Percentiles rank a stretch among this genome's conserved stretches.
Conservation (phyloP, 352 stramenopile species). For the Globisporangium spinosum region DNA sequence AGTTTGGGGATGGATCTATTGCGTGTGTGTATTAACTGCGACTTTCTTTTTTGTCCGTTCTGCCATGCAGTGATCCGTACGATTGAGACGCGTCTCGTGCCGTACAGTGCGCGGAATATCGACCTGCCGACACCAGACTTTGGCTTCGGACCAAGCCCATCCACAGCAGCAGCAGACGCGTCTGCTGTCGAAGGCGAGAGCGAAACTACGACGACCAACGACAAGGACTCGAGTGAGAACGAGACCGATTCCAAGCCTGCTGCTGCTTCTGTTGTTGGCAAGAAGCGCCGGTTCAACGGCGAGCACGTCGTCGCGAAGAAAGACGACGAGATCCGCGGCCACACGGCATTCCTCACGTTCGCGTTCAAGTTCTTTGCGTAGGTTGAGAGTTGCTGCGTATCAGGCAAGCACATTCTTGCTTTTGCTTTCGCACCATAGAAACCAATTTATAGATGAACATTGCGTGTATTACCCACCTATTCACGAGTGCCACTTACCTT, state of each 20-base stretch:
- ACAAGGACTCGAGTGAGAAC: slow-evolving; percentile 22
- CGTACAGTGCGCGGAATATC: slow-evolving; percentile 65
- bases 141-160: slow-evolving; percentile 27
- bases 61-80: slow-evolving; percentile 63
- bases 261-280: slow-evolving; percentile 7
- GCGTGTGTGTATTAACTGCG: neutral
- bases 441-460: slow-evolving; percentile 1
- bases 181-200: slow-evolving; percentile 21
- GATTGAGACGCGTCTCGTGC: slow-evolving; percentile 92
- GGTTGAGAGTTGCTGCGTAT: neutral
- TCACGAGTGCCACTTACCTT: neutral
- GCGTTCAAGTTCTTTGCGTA: slow-evolving; percentile 79
- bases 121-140: slow-evolving; percentile 73
- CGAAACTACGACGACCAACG: slow-evolving; percentile 8
- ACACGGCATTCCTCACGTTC: slow-evolving; percentile 87
- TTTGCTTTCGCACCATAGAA: slow-evolving; percentile 1
- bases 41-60: slow-evolving; percentile 9
- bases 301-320: slow-evolving; percentile 79
- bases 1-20: neutral
- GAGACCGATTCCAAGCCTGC: neutral
- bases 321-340: slow-evolving; percentile 80
- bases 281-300: slow-evolving; percentile 60
- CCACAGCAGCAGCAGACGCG: slow-evolving; percentile 9
- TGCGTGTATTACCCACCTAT: neutral
- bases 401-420: too few relatives aligned